Conservation (phyloP, 768 basidiomycete species). For the Pleurotus tuber-regium region DNA sequence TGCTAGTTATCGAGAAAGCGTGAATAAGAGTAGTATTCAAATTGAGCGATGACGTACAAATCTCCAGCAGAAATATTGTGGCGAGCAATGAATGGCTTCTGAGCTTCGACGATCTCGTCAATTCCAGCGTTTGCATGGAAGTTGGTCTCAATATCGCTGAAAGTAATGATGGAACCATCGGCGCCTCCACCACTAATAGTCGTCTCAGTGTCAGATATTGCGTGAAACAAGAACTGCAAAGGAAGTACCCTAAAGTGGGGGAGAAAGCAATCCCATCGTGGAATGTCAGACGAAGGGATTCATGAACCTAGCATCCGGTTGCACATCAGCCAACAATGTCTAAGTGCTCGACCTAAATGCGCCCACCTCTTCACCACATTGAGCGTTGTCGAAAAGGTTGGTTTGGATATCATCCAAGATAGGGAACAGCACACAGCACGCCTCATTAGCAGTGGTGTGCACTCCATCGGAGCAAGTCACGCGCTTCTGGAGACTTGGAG, state of each 20-base stretch:
- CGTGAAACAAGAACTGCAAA: neutral
- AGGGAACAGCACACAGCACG: conserved; percentile 39
- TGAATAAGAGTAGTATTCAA: neutral
- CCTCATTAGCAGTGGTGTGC: conserved; percentile 26
- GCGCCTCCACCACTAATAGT: conserved; percentile 36
- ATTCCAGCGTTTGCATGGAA: conserved; percentile 44
- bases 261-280: conserved; percentile 46
- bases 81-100: conserved; percentile 30
- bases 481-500: conserved; percentile 16
- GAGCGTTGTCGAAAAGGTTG: conserved; percentile 32
- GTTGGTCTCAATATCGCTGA: conserved; percentile 37
- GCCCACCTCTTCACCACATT: conserved; percentile 33
- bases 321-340: neutral
- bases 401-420: conserved; percentile 36
- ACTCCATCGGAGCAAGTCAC: conserved; percentile 25
- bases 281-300: conserved; percentile 33
- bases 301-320: conserved; percentile 19
- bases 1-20: conserved; percentile 25
- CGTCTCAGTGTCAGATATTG: neutral
- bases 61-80: conserved; percentile 40
- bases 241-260: conserved; percentile 19
- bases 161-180: conserved; percentile 49
- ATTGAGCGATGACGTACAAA: conserved; percentile 31
- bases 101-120: conserved; percentile 37
- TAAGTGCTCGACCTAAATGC: too few relatives aligned